Evolutionary conservation across 768 basidiomycete species (phyloP), one percentile per base, ranked within the genome.

Genomic region (Lactarius psammicola): DNA sequence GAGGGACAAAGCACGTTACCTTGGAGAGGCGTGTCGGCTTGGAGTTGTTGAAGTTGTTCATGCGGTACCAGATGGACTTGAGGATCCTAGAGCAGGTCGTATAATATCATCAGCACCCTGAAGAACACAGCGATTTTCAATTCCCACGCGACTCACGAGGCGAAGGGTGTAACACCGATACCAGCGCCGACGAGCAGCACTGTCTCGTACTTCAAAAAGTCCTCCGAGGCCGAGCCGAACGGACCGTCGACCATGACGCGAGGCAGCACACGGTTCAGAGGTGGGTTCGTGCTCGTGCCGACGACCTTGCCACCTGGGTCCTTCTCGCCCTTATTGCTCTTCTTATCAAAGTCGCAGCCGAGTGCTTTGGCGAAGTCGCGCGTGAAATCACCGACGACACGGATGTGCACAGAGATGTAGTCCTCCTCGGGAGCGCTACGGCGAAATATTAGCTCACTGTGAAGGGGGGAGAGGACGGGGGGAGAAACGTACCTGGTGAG

Each of bases 221-320:
- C 94, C 75, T 98, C 95, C 49, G 87, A 88, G 10, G 95, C 94
- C 67, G 86, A 88, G 17, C 95, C 95, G 74, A 97, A 98, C 5
- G 95, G 95, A 18, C 95, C 95, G 72, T 98, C 95, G 58, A 98
- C 85, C 95, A 97, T 97, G 72, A 98, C 81, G 65, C 95, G 87
- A 11, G 95, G 95, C 4, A 98, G 83, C 8, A 88, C 80, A 42
- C 87, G 82, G 74, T 88, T 89, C 63, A 93, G 67, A 0, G 88
- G 83, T 2, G 85, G 84, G 73, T 84, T 84, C 20, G 79, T 73
- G 54, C 76, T 77, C 34, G 85, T 84, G 20, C 84, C 84, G 26
- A 93, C 76, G 51, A 89, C 85, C 75, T 82, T 85, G 55, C 87
- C 85, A 9, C 84, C 85, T 31, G 74, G 72, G 5, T 60, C 56